A percentile compares a stretch with the other conserved stretches of the same genome.
Evolutionary conservation across 106 monocot species (phyloP).

Genomic region (Iris macrosiphon): DNA sequence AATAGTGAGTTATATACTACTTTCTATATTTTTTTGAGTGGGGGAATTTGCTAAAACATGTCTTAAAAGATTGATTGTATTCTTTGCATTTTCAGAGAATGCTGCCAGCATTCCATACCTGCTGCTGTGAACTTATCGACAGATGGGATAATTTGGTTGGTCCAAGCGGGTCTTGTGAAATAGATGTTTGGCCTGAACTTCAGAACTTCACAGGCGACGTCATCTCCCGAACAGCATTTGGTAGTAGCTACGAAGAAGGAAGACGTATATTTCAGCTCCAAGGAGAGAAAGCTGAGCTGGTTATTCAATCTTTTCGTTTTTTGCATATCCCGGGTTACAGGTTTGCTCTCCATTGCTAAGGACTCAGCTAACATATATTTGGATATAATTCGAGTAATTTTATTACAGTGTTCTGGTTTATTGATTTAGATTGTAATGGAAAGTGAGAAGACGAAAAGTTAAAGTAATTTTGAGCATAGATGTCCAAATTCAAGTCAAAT

Average conservation of each 20-base stretch:
- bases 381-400: too few relatives aligned
- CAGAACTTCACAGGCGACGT: conserved; percentile 49
- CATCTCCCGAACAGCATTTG: conserved; percentile 51
- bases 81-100: too few relatives aligned
- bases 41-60: too few relatives aligned
- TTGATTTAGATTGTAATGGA: too few relatives aligned
- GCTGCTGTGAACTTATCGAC: conserved; percentile 35
- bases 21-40: too few relatives aligned
- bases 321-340: conserved; percentile 27
- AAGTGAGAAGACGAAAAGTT: too few relatives aligned
- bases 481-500: too few relatives aligned
- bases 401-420: too few relatives aligned
- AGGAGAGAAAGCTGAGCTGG: conserved; percentile 12
- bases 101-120: conserved; percentile 43
- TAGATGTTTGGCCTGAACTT: conserved; percentile 41
- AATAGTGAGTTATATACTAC: too few relatives aligned
- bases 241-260: conserved; percentile 36
- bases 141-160: conserved; percentile 34
- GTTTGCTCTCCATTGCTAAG: conserved; percentile 18
- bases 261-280: conserved; percentile 37
- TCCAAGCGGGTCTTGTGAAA: conserved; percentile 14
- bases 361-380: too few relatives aligned
- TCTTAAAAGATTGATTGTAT: too few relatives aligned
- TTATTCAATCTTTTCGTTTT: conserved; percentile 3
- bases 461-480: too few relatives aligned